A percentile compares a stretch with the other conserved stretches of the same genome.
These are phyloP conservation scores for Colletotrichum noveboracense DNA, from an alignment of 2,329 filamentous ascomycete species.

Conservation along the genomic window DNA sequence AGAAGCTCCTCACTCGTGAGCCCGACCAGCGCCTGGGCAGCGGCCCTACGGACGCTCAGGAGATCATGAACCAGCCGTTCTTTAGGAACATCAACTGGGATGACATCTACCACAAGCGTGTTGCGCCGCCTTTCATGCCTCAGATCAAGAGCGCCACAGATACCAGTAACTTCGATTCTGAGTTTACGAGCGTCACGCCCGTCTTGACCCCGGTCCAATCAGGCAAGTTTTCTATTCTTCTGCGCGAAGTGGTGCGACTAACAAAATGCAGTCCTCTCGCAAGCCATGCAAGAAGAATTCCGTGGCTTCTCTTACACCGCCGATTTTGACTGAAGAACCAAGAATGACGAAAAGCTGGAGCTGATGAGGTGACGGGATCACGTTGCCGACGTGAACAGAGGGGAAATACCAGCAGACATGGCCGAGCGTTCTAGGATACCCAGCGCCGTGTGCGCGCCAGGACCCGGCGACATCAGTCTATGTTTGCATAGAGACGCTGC, in stretches of 20 bases:
- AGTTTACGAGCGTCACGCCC: conserved; percentile 97
- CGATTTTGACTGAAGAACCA: conserved; percentile 72
- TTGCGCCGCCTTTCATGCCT: conserved; percentile 87
- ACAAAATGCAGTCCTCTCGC: conserved; percentile 75
- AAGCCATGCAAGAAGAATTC: conserved; percentile 99
- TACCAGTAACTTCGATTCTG: conserved; percentile 99
- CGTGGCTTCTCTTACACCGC: conserved; percentile 97
- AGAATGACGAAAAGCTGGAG: background rate
- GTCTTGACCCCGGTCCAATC: conserved; percentile 97
- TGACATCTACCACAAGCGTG: conserved; percentile 94
- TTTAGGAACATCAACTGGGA: conserved; percentile 99
- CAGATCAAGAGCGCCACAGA: conserved; percentile 91
- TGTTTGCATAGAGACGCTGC: background rate
- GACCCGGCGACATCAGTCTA: background rate
- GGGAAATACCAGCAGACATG: background rate
- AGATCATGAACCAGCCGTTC: conserved; percentile 99
- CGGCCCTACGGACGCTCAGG: conserved; percentile 95
- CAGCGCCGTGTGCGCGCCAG: background rate
- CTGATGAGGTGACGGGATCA: background rate
- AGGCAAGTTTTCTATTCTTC: conserved; percentile 64
- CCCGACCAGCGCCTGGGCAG: conserved; percentile 92
- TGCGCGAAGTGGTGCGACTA: background rate
- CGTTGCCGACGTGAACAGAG: background rate
- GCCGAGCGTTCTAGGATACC: background rate
- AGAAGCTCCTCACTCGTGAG: conserved; percentile 95